Conservation (phyloP, 208 protist species). For the Leishmania tarentolae region DNA sequence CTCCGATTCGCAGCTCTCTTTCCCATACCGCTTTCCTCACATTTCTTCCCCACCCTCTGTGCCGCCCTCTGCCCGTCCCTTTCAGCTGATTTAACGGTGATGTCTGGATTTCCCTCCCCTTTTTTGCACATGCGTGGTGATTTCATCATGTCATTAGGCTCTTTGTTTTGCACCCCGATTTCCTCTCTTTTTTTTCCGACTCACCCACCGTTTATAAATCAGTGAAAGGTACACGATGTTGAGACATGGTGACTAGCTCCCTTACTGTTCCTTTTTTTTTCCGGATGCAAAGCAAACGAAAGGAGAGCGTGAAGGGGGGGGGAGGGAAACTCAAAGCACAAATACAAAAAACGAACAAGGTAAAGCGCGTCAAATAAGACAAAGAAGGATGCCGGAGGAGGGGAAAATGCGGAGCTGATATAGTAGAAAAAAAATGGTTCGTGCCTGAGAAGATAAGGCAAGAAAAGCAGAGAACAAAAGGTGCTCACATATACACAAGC, state of each 20-base stretch:
- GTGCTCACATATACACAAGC: background rate
- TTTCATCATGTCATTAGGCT: background rate
- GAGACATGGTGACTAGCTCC: conserved; percentile 1
- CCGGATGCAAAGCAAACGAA: background rate
- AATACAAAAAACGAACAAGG: background rate
- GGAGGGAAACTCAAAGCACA: background rate
- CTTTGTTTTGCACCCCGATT: background rate
- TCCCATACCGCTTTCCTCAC: background rate
- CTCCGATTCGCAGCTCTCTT: background rate
- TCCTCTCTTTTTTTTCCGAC: conserved; percentile 9
- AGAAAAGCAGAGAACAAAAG: background rate
- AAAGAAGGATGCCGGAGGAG: background rate
- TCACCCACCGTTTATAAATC: conserved; percentile 3
- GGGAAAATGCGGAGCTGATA: background rate
- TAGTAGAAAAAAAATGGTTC: background rate
- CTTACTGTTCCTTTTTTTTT: conserved; percentile 8
- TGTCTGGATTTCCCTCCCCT: conserved; percentile 8
- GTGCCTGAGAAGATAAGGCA: background rate
- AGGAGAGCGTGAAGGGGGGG: background rate
- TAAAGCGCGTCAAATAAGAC: background rate
- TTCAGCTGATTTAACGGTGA: conserved; percentile 7
- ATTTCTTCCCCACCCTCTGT: background rate
- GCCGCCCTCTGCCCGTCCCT: background rate
- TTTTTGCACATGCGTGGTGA: conserved; percentile 2
- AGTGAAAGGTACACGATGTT: background rate